Percentiles rank a stretch among this genome's conserved stretches.
Evolutionary conservation across 1,139 yeast genomes (phyloP).

Genomic region (Geotrichum restrictum): DNA sequence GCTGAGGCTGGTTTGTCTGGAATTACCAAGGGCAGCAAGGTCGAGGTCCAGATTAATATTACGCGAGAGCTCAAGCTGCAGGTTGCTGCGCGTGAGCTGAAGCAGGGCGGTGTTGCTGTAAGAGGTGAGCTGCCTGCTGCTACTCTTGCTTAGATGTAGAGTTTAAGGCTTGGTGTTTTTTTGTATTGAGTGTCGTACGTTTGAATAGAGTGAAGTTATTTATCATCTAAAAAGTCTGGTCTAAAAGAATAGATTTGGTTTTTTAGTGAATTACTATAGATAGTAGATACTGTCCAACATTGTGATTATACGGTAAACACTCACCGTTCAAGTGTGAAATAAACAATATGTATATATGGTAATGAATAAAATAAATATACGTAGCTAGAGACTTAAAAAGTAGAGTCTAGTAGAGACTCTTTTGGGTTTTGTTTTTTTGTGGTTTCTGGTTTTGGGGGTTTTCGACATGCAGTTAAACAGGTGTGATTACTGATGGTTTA

Average conservation of each 20-base stretch:
- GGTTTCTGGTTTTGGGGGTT: background rate
- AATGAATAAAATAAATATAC: background rate
- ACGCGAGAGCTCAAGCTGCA: constrained; percentile 80
- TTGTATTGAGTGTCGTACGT: background rate
- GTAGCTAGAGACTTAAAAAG: background rate
- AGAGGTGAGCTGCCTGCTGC: constrained; percentile 33
- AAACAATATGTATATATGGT: no score
- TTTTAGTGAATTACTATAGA: background rate
- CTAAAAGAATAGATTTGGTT: background rate
- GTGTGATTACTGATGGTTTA: background rate
- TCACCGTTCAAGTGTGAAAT: no score
- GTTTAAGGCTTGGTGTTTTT: no score
- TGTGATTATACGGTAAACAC: no score
- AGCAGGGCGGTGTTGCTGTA: constrained; percentile 52
- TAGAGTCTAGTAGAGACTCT: background rate
- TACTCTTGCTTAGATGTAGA: constrained; percentile 16
- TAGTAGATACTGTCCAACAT: no score
- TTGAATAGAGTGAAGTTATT: background rate
- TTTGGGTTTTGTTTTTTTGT: background rate
- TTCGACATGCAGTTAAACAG: background rate
- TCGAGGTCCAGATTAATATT: constrained; percentile 80
- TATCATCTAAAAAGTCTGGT: no score
- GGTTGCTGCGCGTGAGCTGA: constrained; percentile 77
- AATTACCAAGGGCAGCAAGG: constrained; percentile 60
- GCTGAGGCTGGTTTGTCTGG: constrained; percentile 77